Conservation (phyloP, 208 protist genomes). For the Entamoeba invadens region DNA sequence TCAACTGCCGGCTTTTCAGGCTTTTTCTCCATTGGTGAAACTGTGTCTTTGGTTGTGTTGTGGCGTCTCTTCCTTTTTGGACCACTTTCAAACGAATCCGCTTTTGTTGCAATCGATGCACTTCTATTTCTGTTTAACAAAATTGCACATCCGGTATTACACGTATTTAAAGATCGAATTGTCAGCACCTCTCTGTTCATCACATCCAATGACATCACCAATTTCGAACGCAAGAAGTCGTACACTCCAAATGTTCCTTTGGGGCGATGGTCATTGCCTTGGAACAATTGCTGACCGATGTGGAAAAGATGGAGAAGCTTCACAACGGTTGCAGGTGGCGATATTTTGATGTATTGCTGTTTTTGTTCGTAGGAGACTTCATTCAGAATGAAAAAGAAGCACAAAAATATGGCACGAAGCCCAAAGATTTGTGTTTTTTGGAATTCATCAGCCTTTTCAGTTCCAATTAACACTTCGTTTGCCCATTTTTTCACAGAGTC, state of each 20-base stretch:
- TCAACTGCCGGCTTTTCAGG: too few relatives aligned
- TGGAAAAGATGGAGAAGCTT: not conserved
- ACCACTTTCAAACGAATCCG: not conserved
- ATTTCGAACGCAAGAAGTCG: not conserved
- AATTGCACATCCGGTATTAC: not conserved
- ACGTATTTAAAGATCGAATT: not conserved
- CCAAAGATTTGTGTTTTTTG: not conserved
- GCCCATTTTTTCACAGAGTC: not conserved
- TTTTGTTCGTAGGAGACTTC: not conserved
- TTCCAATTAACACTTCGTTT: not conserved
- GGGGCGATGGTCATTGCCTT: not conserved
- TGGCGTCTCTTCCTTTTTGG: not conserved
- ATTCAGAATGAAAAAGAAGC: not conserved
- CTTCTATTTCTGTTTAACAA: not conserved
- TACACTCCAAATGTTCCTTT: not conserved
- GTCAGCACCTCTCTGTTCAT: not conserved
- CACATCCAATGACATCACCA: not conserved
- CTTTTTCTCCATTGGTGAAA: not conserved
- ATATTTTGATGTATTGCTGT: not conserved
- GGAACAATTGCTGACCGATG: not conserved
- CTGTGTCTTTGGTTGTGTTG: not conserved
- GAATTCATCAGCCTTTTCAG: not conserved
- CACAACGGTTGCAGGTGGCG: not conserved
- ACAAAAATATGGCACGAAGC: not conserved
- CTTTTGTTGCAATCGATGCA: not conserved